These are phyloP conservation scores for Hygrophorus russula DNA, from an alignment of 768 basidiomycete genomes.

Conservation along the genomic window DNA sequence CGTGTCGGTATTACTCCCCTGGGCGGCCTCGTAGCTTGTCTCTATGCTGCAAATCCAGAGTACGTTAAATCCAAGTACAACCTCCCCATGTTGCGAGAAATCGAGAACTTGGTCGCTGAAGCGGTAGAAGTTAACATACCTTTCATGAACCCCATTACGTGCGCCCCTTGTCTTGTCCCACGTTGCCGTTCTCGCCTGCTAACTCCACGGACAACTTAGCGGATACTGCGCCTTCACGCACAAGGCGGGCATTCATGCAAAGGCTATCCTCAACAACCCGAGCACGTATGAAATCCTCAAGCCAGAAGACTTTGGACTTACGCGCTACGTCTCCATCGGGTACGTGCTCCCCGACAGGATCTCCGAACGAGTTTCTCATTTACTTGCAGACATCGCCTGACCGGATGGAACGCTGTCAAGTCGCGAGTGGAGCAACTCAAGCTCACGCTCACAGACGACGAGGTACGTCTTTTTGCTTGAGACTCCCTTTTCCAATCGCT, in stretches of 20 bases:
- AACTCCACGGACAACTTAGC: conserved; percentile 26
- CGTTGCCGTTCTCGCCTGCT: conserved; percentile 4
- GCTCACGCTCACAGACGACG: conserved; percentile 79
- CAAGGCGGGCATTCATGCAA: conserved; percentile 99
- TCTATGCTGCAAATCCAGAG: conserved; percentile 95
- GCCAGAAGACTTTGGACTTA: conserved; percentile 98
- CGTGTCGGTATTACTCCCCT: conserved; percentile 98
- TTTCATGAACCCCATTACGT: conserved; percentile 95
- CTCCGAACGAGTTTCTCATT: neutral
- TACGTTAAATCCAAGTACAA: conserved; percentile 99
- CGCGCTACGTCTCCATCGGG: conserved; percentile 96
- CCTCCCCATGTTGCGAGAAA: conserved; percentile 91
- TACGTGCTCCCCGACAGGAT: conserved; percentile 19
- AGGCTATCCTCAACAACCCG: conserved; percentile 99
- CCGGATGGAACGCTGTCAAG: conserved; percentile 99
- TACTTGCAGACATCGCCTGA: conserved; percentile 68
- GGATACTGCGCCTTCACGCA: conserved; percentile 99
- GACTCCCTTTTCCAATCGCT: neutral
- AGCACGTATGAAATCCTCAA: conserved; percentile 98
- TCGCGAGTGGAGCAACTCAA: conserved; percentile 96
- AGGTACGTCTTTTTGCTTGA: conserved; percentile 33
- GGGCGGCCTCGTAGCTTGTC: conserved; percentile 91
- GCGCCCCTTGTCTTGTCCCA: conserved; percentile 15
- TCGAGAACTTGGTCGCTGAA: conserved; percentile 97
- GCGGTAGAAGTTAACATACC: conserved; percentile 97